phyloP scores from a whole-genome alignment of 2,329 filamentous ascomycete species.

The Cladosporium sphaerospermum region DNA sequence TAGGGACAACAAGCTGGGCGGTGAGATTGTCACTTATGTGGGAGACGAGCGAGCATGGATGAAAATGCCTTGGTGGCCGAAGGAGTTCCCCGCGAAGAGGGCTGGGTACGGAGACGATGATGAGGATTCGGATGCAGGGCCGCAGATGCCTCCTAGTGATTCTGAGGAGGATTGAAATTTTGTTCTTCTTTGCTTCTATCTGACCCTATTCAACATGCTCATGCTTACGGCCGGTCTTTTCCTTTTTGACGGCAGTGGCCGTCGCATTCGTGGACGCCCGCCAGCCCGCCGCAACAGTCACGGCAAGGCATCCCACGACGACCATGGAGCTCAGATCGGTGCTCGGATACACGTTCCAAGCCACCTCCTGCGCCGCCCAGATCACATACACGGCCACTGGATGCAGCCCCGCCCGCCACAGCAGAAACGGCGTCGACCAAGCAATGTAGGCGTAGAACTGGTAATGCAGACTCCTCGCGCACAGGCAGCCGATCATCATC shows the following conservation, averaged over 20 bases:
- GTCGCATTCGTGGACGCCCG: not conserved
- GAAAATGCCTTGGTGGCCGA: slow-evolving; percentile 74
- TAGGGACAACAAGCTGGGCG: slow-evolving; percentile 69
- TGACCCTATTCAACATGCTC: not conserved
- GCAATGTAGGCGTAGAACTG: slow-evolving; percentile 91
- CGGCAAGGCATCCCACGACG: slow-evolving; percentile 65
- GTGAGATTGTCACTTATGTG: slow-evolving; percentile 90
- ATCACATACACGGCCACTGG: slow-evolving; percentile 60
- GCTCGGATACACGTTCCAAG: slow-evolving; percentile 93
- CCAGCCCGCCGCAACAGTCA: slow-evolving; percentile 60
- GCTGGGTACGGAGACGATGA: slow-evolving; percentile 41
- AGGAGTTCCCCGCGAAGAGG: slow-evolving; percentile 43
- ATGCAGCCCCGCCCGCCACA: slow-evolving; percentile 70
- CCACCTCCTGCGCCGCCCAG: slow-evolving; percentile 80
- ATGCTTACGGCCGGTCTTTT: not conserved
- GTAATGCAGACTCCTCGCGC: slow-evolving; percentile 84
- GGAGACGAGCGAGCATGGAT: slow-evolving; percentile 88
- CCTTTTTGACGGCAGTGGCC: not conserved
- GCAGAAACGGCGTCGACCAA: slow-evolving; percentile 80
- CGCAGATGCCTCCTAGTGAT: slow-evolving; percentile 30
- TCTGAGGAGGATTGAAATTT: slow-evolving; percentile 20
- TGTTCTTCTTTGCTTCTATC: not conserved
- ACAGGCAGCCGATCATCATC: slow-evolving; percentile 73
- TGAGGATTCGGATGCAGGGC: slow-evolving; percentile 62
- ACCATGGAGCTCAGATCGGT: slow-evolving; percentile 56